Evolutionary conservation across 2,329 filamentous ascomycete species (phyloP).

Genomic region (Fragosphaeria purpurea): DNA sequence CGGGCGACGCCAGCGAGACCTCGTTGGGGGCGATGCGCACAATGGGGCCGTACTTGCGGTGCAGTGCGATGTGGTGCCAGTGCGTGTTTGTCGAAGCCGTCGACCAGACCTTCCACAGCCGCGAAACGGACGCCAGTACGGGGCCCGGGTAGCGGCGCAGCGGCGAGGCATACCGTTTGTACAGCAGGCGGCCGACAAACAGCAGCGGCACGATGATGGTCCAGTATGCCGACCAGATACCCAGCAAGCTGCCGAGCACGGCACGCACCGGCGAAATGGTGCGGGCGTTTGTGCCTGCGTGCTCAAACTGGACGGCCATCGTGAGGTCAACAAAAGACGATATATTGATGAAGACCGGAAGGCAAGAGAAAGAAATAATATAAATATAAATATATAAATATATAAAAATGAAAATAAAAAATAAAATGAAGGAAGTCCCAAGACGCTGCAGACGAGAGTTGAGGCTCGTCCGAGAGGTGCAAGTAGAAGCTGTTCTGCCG

Average conservation of each 20-base stretch:
- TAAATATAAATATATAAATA: too few species aligned
- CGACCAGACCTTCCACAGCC: conserved; percentile 33
- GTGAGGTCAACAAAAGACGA: not conserved
- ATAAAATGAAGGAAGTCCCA: too few species aligned
- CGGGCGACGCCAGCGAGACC: conserved; percentile 35
- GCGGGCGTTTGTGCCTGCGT: conserved; percentile 17
- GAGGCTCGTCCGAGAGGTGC: too few species aligned
- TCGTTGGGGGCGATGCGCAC: conserved; percentile 41
- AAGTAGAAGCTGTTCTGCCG: too few species aligned
- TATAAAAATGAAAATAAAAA: too few species aligned
- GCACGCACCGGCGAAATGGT: conserved; percentile 16
- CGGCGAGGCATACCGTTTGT: conserved; percentile 24
- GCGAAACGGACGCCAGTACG: conserved; percentile 22
- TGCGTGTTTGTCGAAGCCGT: conserved; percentile 30
- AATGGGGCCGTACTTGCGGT: conserved; percentile 35
- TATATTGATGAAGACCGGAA: not conserved
- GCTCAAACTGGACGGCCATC: conserved; percentile 5
- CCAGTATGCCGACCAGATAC: conserved; percentile 21
- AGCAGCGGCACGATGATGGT: conserved; percentile 16
- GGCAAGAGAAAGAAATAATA: too few species aligned
- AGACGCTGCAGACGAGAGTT: too few species aligned
- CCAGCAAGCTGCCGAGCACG: conserved; percentile 13
- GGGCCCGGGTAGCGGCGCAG: conserved; percentile 26
- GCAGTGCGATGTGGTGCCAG: conserved; percentile 32
- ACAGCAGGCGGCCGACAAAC: conserved; percentile 19